A percentile compares a stretch with the other conserved stretches of the same genome.
These are phyloP conservation scores for Botrytis hyacinthi DNA, from an alignment of 2,329 filamentous ascomycete genomes.

Conservation along the genomic window DNA sequence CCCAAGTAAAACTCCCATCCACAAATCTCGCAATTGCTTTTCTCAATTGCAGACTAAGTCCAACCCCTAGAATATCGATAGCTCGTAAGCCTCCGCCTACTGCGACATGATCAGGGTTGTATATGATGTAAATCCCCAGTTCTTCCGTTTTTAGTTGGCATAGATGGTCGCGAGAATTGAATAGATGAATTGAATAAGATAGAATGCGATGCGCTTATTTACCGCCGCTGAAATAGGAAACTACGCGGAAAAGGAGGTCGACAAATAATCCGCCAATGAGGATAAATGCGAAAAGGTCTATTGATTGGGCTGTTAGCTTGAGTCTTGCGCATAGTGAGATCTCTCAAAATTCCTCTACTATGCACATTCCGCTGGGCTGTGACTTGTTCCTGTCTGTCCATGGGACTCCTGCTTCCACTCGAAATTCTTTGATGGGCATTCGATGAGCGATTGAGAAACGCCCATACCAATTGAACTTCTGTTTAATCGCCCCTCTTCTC, in stretches of 20 bases:
- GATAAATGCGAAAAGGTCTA: conserved; percentile 5
- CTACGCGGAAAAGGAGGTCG: not conserved
- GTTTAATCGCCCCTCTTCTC: not conserved
- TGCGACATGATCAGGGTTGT: not conserved
- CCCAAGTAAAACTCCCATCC: conserved; percentile 7
- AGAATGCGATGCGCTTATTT: not conserved
- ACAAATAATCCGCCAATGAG: conserved; percentile 4
- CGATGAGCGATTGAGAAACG: not conserved
- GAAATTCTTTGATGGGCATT: not conserved
- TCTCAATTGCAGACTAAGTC: not conserved
- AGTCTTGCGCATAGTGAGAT: not conserved
- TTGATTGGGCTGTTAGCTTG: not conserved
- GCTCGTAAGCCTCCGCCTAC: not conserved
- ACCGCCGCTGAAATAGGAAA: conserved; percentile 2
- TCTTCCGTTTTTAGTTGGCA: not conserved
- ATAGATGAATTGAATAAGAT: not conserved
- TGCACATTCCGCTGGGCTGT: not conserved
- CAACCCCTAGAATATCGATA: conserved; percentile 3
- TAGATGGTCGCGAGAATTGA: not conserved
- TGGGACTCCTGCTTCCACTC: not conserved
- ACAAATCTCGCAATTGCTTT: not conserved
- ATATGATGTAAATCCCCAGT: not conserved
- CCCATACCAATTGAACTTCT: no score
- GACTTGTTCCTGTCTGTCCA: not conserved
- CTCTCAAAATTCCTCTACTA: no score